A percentile compares a stretch with the other conserved stretches of the same genome.
Conservation (phyloP, 805 yeast species). For the Candida quercuum region DNA sequence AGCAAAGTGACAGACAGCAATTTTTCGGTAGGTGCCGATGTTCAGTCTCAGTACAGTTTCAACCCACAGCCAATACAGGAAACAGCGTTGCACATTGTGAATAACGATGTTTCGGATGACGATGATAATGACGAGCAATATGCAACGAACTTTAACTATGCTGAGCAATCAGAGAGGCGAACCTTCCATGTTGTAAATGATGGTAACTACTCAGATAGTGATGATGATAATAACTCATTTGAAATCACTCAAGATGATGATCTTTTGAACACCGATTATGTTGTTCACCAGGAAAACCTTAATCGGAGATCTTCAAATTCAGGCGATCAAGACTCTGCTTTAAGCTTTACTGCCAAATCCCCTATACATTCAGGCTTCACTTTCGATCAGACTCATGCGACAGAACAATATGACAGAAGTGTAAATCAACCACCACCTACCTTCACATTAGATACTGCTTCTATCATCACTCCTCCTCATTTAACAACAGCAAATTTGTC, state of each 20-base stretch:
- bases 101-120: conserved; percentile 5
- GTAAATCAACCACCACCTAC: neutral
- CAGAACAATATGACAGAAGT: neutral
- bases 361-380: conserved; percentile 27
- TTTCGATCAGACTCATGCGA: conserved; percentile 11
- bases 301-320: neutral
- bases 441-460: neutral
- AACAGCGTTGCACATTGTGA: conserved; percentile 5
- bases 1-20: neutral
- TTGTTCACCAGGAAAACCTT: conserved; percentile 11
- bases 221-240: conserved; percentile 11
- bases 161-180: conserved; percentile 1
- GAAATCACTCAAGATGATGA: conserved; percentile 6
- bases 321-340: conserved; percentile 18
- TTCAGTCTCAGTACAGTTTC: conserved; percentile 7
- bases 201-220: conserved; percentile 19
- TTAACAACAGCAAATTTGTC: neutral
- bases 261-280: conserved; percentile 8
- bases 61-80: conserved; percentile 8
- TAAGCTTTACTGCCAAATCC: conserved; percentile 31
- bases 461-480: neutral
- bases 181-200: conserved; percentile 25
- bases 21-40: conserved; percentile 1
- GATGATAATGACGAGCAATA: neutral
- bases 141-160: neutral